These are phyloP conservation scores for Nothophaeocryptopus gaeumannii DNA, from an alignment of 2,329 filamentous ascomycete species.

Conservation along the genomic window DNA sequence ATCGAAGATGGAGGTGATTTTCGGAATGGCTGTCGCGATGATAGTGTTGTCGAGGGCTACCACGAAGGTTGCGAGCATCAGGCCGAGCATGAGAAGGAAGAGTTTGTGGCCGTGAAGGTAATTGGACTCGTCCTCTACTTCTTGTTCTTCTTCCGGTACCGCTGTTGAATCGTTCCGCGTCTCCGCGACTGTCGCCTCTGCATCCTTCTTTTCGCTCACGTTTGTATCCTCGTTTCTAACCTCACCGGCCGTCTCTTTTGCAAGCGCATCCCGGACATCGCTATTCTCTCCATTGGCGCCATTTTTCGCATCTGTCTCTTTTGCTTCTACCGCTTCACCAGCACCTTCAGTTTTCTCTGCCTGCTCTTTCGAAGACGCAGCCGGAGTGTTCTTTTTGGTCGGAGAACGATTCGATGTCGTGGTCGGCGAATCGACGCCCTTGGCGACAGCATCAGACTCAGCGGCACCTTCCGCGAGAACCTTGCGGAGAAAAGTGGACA, in stretches of 20 bases:
- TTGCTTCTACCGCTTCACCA: too few species aligned
- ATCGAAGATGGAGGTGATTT: constrained; percentile 50
- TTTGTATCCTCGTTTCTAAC: too few species aligned
- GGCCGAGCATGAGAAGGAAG: constrained; percentile 24
- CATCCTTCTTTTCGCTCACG: background rate
- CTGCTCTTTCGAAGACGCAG: background rate
- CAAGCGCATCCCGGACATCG: too few species aligned
- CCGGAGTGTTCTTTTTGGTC: background rate
- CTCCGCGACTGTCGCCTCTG: background rate
- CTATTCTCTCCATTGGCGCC: too few species aligned
- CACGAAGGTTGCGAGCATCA: constrained; percentile 22
- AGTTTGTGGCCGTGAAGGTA: constrained; percentile 30
- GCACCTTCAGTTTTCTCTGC: too few species aligned
- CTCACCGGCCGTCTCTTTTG: too few species aligned
- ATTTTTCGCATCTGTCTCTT: too few species aligned
- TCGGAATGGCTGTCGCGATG: constrained; percentile 38
- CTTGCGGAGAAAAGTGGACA: constrained; percentile 5
- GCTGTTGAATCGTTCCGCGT: background rate
- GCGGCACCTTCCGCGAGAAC: background rate
- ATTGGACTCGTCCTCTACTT: constrained; percentile 37
- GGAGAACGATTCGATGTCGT: background rate
- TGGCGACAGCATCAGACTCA: background rate
- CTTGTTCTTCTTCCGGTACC: constrained; percentile 5
- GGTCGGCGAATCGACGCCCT: background rate
- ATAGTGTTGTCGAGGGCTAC: constrained; percentile 40